phyloP scores from a whole-genome alignment of 2,329 filamentous ascomycete genomes.

The Scedosporium dehoogii region DNA sequence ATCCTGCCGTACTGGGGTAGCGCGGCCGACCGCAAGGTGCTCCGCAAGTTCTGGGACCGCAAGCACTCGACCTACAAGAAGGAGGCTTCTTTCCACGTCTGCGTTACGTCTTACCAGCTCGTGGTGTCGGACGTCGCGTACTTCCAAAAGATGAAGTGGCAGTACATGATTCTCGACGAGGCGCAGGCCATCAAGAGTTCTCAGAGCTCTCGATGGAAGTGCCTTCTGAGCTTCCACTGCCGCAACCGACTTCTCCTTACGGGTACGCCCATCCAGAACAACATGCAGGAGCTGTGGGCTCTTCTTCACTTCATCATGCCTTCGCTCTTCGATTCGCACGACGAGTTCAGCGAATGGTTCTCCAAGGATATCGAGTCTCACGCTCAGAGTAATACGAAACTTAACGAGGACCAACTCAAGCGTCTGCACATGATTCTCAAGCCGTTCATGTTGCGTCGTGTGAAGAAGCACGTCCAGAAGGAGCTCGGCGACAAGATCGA shows the following conservation, averaged over 20 bases:
- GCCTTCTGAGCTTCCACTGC: slow-evolving; percentile 84
- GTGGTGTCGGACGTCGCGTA: slow-evolving; percentile 94
- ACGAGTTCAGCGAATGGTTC: slow-evolving; percentile 91
- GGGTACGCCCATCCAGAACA: slow-evolving; percentile 97
- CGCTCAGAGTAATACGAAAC: slow-evolving; percentile 97
- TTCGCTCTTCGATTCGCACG: slow-evolving; percentile 90
- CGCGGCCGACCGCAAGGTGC: slow-evolving; percentile 84
- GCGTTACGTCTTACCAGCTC: slow-evolving; percentile 93
- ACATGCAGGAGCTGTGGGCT: slow-evolving; percentile 99
- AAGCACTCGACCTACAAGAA: slow-evolving; percentile 94
- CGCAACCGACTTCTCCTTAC: slow-evolving; percentile 89
- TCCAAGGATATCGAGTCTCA: slow-evolving; percentile 96
- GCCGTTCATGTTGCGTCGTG: slow-evolving; percentile 97
- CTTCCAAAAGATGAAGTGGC: slow-evolving; percentile 99
- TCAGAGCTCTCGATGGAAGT: slow-evolving; percentile 94
- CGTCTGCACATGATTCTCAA: slow-evolving; percentile 98
- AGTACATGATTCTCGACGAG: slow-evolving; percentile 99
- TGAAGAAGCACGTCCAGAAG: slow-evolving; percentile 99
- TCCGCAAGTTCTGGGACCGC: slow-evolving; percentile 98
- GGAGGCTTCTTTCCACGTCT: slow-evolving; percentile 89
- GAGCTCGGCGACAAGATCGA: slow-evolving; percentile 99
- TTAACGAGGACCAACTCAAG: slow-evolving; percentile 95
- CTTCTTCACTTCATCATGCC: slow-evolving; percentile 99
- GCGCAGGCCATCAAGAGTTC: slow-evolving; percentile 99
- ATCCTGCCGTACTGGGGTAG: slow-evolving; percentile 97